Evolutionary conservation across 169 alveolate species (phyloP), one percentile per base, ranked within the genome.

Genomic region (Plasmodium gaboni): DNA sequence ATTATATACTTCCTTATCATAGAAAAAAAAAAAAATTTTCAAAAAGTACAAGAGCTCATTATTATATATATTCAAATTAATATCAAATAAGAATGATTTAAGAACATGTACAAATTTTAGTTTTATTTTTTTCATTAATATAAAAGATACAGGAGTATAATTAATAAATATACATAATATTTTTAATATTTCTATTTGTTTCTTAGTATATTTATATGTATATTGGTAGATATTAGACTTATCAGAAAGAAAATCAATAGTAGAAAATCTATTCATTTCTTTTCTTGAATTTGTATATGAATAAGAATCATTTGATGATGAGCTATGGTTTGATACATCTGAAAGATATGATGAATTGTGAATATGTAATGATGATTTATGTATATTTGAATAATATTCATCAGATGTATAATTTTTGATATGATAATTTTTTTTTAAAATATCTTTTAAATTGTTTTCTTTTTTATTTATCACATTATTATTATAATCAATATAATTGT

Each of bases 121-220:
- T 3, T 78, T 68, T 51, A 78, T 78, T 24, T 64, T 78, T 42
- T 65, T 78, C 76, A 67, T 65, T 69, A 51, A 12, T 64, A 78
- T 78, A 70, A 78, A 78, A 15, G 89, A 78, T 22, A 78, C 67
- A 57, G 89, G 89, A 10, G 89, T 78, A 59, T 78, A 78, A 68
- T 78, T 78, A 64, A 78, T 78, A 59, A 64, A 78, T 6, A 78
- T 74, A 38, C 89, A 78, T 53, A 65, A 42, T 42, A 78, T 78
- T 78, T 65, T 78, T 60, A 78, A 44, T 32, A 78, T 55, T 70
- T 78, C 89, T 17, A 78, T 50, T 78, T 78, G 89, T 51, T 78
- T 78, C 22, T 55, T 59, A 24, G 13, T 78, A 59, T 78, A 78
- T 65, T 78, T 50, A 60, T 78, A 78, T 13, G 89, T 78, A 13